phyloP scores from a whole-genome alignment of 2,329 filamentous ascomycete species.

The Fusarium euwallaceae region DNA sequence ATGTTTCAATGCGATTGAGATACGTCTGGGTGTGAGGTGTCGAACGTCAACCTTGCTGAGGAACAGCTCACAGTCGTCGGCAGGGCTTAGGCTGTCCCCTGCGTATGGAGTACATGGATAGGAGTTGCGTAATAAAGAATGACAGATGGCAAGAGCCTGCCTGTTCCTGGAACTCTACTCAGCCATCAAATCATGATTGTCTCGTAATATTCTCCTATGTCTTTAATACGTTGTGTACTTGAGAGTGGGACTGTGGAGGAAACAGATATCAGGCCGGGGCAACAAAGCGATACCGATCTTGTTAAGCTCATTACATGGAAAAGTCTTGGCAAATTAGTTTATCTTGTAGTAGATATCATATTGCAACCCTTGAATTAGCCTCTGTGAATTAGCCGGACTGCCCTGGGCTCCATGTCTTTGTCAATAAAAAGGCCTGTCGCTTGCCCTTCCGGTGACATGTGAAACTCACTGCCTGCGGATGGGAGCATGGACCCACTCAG shows the following conservation, averaged over 20 bases:
- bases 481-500: conserved; percentile 28
- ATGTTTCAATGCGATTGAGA: neutral
- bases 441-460: conserved; percentile 30
- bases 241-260: neutral
- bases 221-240: neutral
- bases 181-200: neutral
- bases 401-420: neutral
- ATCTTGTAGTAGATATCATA: neutral
- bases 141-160: neutral
- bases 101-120: neutral
- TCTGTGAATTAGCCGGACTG: neutral
- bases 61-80: neutral
- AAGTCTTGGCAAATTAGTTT: neutral
- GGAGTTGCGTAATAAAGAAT: neutral
- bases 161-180: neutral
- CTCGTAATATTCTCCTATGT: neutral
- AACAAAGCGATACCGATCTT: neutral
- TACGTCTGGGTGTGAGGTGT: neutral
- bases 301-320: neutral
- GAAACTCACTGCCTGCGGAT: conserved; percentile 27
- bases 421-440: neutral
- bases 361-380: neutral
- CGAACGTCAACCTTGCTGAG: neutral
- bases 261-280: neutral
- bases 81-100: neutral